phyloP scores from a whole-genome alignment of 2,329 filamentous ascomycete species.

The Myriosclerotinia duriaeana region DNA sequence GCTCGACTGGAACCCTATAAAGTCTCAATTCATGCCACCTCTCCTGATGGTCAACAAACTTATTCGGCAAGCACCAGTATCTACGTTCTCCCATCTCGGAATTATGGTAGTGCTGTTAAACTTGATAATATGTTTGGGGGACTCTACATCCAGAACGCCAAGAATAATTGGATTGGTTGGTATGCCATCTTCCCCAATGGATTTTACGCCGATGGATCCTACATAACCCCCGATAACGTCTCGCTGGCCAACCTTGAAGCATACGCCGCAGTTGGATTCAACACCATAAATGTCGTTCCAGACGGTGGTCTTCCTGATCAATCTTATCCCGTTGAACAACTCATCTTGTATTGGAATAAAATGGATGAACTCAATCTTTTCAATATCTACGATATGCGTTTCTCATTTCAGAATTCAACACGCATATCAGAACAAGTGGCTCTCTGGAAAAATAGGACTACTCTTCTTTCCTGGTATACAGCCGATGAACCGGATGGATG shows the following conservation, averaged over 20 bases:
- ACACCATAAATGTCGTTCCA: slow-evolving; percentile 46
- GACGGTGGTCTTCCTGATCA: slow-evolving; percentile 42
- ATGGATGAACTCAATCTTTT: slow-evolving; percentile 48
- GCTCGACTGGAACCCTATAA: slow-evolving; percentile 42
- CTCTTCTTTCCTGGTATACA: slow-evolving; percentile 54
- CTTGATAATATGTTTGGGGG: slow-evolving; percentile 50
- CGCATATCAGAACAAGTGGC: slow-evolving; percentile 43
- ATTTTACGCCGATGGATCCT: slow-evolving; percentile 43
- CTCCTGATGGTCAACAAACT: slow-evolving; percentile 38
- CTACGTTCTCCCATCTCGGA: slow-evolving; percentile 46
- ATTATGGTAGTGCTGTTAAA: slow-evolving; percentile 48
- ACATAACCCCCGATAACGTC: slow-evolving; percentile 34
- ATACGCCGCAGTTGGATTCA: slow-evolving; percentile 48
- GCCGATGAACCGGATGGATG: slow-evolving; percentile 50
- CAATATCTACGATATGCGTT: slow-evolving; percentile 45
- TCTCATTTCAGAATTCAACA: slow-evolving; percentile 36
- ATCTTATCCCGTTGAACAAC: slow-evolving; percentile 42
- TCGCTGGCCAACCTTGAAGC: slow-evolving; percentile 43
- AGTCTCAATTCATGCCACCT: slow-evolving; percentile 42
- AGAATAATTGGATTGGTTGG: slow-evolving; percentile 37
- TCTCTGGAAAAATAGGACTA: slow-evolving; percentile 40
- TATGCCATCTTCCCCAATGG: slow-evolving; percentile 48
- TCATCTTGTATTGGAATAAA: slow-evolving; percentile 45
- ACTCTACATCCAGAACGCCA: slow-evolving; percentile 44
- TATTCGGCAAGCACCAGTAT: slow-evolving; percentile 44